Base-by-base conservation (phyloP, 2,329 filamentous ascomycete species). In the Cadophora luteo-olivacea region DNA sequence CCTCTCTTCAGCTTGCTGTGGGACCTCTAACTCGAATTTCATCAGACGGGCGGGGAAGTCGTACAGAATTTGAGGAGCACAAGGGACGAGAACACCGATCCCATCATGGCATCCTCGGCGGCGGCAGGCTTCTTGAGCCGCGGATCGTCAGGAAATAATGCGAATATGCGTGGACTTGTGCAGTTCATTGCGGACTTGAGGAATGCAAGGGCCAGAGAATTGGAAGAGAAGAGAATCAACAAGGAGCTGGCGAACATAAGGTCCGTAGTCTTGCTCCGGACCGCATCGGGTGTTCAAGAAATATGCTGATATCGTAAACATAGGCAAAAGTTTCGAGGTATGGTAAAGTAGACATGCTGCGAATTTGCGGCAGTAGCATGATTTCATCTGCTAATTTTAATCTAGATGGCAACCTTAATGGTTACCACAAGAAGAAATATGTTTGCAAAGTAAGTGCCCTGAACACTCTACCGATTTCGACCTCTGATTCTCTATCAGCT, bases 391-490 rank as follows among this genome's bases (percentile, higher is more conserved):
- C 72, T 76, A 64, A 75, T 61, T 65, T 8, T 36, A 22, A 33
- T 52, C 68, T 71, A 89, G 92, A 96, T 80, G 94, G 94, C 72
- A 96, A 87, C 78, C 84, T 99, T 68, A 97, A 91, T 79, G 97
- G 96, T 73, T 99, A 99, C 79, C 94, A 97, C 85, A 97, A 97
- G 86, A 99, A 99, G 87, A 99, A 99, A 92, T 99, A 99, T 80
- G 96, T 99, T 74, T 99, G 96, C 92, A 99, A 99, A 85, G 87
- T 89, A 82, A 66, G 79, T 61, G 60, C 24, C 67, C 32, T 62
- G 9, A 12, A n/a, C n/a, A 48, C 0, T 19, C 16, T 41, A 1
- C 45, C 7, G 24, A 5, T 2, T 33, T 22, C 9, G 33, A 14
- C 5, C 14, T 51, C 68, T 70, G 29, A 70, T 54, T 54, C 3